A percentile compares a stretch with the other conserved stretches of the same genome.
Conservation (phyloP, 352 stramenopile genomes). For the Globisporangium canariense region DNA sequence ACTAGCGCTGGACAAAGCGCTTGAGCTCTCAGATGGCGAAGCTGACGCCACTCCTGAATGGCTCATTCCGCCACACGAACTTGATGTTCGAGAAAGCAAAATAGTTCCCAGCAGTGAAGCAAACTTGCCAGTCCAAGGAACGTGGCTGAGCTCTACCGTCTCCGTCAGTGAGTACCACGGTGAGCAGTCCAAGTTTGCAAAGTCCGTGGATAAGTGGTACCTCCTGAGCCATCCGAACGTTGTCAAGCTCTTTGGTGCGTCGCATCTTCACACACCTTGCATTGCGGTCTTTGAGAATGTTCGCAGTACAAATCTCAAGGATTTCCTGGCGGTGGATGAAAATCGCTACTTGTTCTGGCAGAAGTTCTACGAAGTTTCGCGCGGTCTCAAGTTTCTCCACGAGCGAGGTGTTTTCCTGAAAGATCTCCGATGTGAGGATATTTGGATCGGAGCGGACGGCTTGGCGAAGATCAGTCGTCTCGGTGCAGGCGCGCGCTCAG, state of each 20-base stretch:
- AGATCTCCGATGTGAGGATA: not conserved
- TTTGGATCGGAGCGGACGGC: not conserved
- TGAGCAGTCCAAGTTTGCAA: not conserved
- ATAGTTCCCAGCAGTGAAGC: not conserved
- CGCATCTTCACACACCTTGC: not conserved
- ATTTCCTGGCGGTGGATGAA: not conserved
- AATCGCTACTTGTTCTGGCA: not conserved
- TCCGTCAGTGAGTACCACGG: not conserved
- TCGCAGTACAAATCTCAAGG: not conserved
- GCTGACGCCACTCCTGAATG: not conserved
- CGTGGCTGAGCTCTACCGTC: not conserved
- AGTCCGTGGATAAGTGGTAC: not conserved
- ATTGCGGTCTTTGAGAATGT: conserved; percentile 2
- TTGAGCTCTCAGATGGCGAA: not conserved
- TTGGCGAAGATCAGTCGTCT: not conserved
- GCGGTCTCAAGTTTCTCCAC: not conserved
- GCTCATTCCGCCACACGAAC: conserved; percentile 3
- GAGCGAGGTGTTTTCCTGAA: not conserved
- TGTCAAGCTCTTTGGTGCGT: too few relatives aligned
- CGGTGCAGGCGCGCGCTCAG: not conserved
- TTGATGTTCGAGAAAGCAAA: not conserved
- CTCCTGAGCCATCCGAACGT: conserved; percentile 6
- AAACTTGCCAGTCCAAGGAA: not conserved
- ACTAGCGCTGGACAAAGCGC: not conserved
- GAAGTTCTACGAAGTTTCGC: not conserved